These are phyloP conservation scores for Phytopythium ostracodes DNA, from an alignment of 352 stramenopile genomes.

Conservation along the genomic window DNA sequence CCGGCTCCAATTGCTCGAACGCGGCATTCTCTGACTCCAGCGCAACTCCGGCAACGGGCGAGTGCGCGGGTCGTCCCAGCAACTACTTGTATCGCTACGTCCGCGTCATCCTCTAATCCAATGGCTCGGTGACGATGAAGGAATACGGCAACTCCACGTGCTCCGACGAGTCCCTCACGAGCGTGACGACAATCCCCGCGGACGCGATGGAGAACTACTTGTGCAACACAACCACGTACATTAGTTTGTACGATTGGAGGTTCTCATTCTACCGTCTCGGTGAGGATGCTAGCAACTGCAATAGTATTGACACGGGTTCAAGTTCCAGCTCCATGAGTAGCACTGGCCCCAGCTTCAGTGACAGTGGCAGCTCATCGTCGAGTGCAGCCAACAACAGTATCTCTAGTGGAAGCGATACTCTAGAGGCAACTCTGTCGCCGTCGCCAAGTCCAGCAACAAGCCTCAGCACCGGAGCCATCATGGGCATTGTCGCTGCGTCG, in stretches of 20 bases:
- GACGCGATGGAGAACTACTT: not conserved
- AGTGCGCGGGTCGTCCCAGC: not conserved
- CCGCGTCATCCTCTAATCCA: constrained; percentile 2
- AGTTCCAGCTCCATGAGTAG: not conserved
- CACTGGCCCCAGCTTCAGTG: no score
- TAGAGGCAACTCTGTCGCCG: not conserved
- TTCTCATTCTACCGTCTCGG: not conserved
- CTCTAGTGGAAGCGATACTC: no score
- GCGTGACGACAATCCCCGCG: not conserved
- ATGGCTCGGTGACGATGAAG: not conserved
- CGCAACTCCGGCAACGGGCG: not conserved
- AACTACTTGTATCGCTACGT: not conserved
- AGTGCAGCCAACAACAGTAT: no score
- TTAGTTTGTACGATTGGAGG: not conserved
- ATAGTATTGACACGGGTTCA: not conserved
- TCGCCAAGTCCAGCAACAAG: not conserved
- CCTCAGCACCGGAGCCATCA: not conserved
- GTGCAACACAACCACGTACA: not conserved
- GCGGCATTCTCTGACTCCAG: not conserved
- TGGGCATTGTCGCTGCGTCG: not conserved
- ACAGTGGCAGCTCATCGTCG: no score
- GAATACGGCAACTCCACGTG: not conserved
- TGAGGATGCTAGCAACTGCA: not conserved
- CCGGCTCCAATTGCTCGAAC: not conserved
- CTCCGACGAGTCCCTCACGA: not conserved